Base-by-base conservation (phyloP, 2,329 filamentous ascomycete genomes). In the Kalmusia sp. region DNA sequence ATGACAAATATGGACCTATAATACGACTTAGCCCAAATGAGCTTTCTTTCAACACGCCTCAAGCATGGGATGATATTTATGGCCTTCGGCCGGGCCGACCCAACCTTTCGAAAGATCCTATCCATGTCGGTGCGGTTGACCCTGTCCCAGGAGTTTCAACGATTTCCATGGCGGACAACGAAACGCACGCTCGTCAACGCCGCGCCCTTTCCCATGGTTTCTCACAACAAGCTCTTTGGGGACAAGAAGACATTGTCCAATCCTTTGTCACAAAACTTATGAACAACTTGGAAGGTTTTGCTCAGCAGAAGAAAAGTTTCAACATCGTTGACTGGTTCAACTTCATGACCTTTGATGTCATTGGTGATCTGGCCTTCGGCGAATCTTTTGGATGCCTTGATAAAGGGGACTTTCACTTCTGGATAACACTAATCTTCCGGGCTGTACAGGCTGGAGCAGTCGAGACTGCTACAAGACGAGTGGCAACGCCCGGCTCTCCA, bases 281-380 rank as follows among this genome's bases (percentile, higher is more conserved):
- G 43, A 24, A 35, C 27, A 31, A 50, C 9, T 41, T 52, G 19
- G 53, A 49, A n/a, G 41, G 28, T 14, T 45, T 40, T 5, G 48
- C 35, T 3, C 35, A 38, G 19, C 21, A 38, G 35, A 38, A 50
- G 9, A 44, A 44, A 21, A 47, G 49, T 19, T 51, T 63, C n/a
- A 56, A 65, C 35, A 45, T 64, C 2, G 49, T 41, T 3, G 49
- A 58, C 17, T 64, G 63, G 58, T 62, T 59, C 22, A 50, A 47
- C 17, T 59, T 56, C 17, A 58, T 49, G 2, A 67, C 61, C 2
- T 62, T 64, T 35, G 61, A 63, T 34, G 41, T 63, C 9, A 62
- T 63, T 53, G 78, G 77, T n/a, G 77, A 79, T 56, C 70, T 84
- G 39, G 79, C 80, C 0, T 82, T 84, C 56, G 81, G 81, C 0